These are phyloP conservation scores for Pezicula radicicola DNA, from an alignment of 2,329 filamentous ascomycete genomes.

Conservation along the genomic window DNA sequence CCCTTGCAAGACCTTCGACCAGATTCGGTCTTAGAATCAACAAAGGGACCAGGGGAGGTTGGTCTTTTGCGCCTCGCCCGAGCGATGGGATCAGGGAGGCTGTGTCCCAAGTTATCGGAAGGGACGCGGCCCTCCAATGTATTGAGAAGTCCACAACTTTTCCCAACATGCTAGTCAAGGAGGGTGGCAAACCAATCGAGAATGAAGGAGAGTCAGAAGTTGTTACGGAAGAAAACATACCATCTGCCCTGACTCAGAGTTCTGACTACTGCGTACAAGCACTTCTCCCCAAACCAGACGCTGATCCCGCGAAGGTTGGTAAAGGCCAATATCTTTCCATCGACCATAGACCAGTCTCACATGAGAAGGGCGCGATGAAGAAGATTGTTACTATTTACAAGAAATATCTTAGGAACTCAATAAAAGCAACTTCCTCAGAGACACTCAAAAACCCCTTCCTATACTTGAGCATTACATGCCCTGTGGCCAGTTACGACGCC, in stretches of 20 bases:
- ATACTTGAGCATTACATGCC: constrained; percentile 60
- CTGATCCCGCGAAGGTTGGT: constrained; percentile 39
- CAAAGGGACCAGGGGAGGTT: constrained; percentile 48
- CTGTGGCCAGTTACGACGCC: constrained; percentile 61
- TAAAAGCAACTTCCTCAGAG: constrained; percentile 17
- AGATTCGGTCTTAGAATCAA: constrained; percentile 58
- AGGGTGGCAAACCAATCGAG: not conserved
- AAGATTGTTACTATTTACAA: constrained; percentile 54
- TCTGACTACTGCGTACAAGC: constrained; percentile 48
- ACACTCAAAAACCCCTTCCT: constrained; percentile 55
- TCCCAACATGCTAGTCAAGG: constrained; percentile 10
- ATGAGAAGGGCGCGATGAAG: constrained; percentile 53
- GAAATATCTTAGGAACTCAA: constrained; percentile 38
- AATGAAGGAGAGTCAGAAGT: not conserved
- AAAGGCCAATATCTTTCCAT: constrained; percentile 64
- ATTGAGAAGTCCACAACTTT: constrained; percentile 29
- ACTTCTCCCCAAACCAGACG: constrained; percentile 52
- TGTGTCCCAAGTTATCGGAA: constrained; percentile 59
- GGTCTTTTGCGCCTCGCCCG: constrained; percentile 59
- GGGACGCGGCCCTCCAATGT: constrained; percentile 53
- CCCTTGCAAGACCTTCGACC: constrained; percentile 60
- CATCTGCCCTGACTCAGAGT: not conserved
- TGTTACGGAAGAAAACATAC: not conserved
- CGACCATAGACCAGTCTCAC: constrained; percentile 62
- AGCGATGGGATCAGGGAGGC: constrained; percentile 52